Evolutionary conservation across 1,284 basidiomycete genomes (phyloP).

Genomic region (Fomitopsis schrenkii): DNA sequence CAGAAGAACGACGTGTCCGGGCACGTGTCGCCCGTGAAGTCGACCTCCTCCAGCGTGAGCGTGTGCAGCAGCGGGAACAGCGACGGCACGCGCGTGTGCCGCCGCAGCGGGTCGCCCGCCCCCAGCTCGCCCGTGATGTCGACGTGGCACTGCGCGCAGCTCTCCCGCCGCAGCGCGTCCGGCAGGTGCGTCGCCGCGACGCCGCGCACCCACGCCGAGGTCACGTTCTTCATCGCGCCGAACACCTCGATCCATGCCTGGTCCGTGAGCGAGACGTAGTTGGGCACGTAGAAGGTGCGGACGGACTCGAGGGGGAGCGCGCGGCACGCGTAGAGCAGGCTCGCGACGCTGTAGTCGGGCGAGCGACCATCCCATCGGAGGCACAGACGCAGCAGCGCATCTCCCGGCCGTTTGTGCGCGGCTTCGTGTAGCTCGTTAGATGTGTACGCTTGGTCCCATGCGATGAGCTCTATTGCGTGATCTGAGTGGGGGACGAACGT

Average conservation of each 20-base stretch:
- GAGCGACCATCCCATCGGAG: slow-evolving; percentile 1
- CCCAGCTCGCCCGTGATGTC: background rate
- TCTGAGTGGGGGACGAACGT: background rate
- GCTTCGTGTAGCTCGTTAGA: background rate
- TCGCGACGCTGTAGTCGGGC: background rate
- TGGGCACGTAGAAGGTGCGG: slow-evolving; percentile 2
- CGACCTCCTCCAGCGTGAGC: slow-evolving; percentile 8
- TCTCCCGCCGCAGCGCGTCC: slow-evolving; percentile 3
- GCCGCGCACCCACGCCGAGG: slow-evolving; percentile 5
- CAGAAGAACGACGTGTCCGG: slow-evolving; percentile 4
- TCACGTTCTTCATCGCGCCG: background rate
- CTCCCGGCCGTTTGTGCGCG: background rate
- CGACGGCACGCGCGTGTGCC: background rate
- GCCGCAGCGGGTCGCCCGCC: background rate
- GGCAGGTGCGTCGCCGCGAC: slow-evolving; percentile 3
- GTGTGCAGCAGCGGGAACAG: slow-evolving; percentile 6
- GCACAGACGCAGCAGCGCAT: background rate
- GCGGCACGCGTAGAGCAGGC: background rate
- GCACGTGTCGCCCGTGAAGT: slow-evolving; percentile 1
- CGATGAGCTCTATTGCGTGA: background rate
- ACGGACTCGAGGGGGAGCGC: slow-evolving; percentile 3
- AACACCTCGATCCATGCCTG: slow-evolving; percentile 6
- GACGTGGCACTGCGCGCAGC: background rate
- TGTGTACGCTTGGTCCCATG: background rate
- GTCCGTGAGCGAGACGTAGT: slow-evolving; percentile 1